These are phyloP conservation scores for Pseudocercospora vitis DNA, from an alignment of 2,329 filamentous ascomycete genomes.

Conservation along the genomic window DNA sequence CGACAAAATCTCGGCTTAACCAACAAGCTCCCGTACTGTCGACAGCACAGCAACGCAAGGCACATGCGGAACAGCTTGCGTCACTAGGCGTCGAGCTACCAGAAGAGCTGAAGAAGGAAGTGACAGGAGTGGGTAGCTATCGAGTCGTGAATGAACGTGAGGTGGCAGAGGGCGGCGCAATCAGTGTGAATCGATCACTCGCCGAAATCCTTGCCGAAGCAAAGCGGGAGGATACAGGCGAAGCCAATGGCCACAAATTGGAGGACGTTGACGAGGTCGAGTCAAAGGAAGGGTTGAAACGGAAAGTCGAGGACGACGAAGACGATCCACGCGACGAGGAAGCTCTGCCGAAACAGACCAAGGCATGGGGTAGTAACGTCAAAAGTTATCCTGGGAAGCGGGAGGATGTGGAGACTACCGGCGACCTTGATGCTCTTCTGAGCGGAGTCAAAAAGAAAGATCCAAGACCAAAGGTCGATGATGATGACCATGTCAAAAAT, in stretches of 20 bases:
- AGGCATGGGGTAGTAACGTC: slow-evolving; percentile 48
- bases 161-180: slow-evolving; percentile 28
- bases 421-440: slow-evolving; percentile 63
- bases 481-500: slow-evolving; percentile 27
- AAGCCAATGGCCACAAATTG: slow-evolving; percentile 44
- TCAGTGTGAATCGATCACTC: slow-evolving; percentile 36
- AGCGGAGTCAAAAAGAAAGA: slow-evolving; percentile 36
- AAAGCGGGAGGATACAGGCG: slow-evolving; percentile 42
- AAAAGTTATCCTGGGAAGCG: slow-evolving; percentile 47
- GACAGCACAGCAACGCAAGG: slow-evolving; percentile 68
- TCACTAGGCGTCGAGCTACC: slow-evolving; percentile 85
- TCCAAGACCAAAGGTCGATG: slow-evolving; percentile 31
- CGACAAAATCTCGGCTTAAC: slow-evolving; percentile 32
- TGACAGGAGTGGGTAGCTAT: slow-evolving; percentile 91
- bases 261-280: slow-evolving; percentile 45
- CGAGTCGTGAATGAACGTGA: slow-evolving; percentile 60
- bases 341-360: slow-evolving; percentile 35
- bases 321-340: slow-evolving; percentile 60
- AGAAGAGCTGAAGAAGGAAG: slow-evolving; percentile 70
- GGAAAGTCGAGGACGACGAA: slow-evolving; percentile 61
- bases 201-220: slow-evolving; percentile 49
- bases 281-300: slow-evolving; percentile 62
- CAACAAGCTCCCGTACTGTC: slow-evolving; percentile 40
- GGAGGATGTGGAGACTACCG: slow-evolving; percentile 51
- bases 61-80: slow-evolving; percentile 82